Evolutionary conservation across 2,329 filamentous ascomycete species (phyloP).

Genomic region (Epichloe typhina): DNA sequence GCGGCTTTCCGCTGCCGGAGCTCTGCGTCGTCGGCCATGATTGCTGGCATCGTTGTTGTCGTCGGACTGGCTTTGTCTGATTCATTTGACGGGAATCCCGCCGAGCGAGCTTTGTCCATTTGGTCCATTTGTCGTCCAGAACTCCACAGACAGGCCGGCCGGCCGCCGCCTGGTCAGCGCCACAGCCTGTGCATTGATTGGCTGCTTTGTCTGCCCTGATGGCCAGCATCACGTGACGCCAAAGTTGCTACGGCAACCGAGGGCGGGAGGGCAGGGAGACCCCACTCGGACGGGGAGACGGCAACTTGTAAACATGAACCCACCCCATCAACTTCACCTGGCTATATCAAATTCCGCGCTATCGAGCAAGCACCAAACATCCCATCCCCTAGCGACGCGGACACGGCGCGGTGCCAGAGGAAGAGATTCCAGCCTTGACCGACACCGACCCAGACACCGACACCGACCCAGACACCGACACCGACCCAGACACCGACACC

Average conservation of each 20-base stretch:
- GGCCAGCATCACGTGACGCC: slow-evolving; percentile 10
- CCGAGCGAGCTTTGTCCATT: no score
- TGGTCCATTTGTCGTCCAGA: no score
- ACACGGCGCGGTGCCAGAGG: background rate
- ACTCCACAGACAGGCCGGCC: no score
- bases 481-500: slow-evolving; percentile 1
- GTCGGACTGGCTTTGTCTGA: background rate
- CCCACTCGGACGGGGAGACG: background rate
- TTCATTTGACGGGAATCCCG: no score
- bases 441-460: background rate
- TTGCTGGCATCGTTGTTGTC: background rate
- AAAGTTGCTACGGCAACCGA: slow-evolving; percentile 6
- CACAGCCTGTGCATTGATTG: no score
- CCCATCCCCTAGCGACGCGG: background rate
- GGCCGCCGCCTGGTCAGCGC: no score
- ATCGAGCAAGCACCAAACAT: background rate
- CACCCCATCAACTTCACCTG: background rate
- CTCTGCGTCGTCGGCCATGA: slow-evolving; percentile 25
- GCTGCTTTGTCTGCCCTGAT: background rate
- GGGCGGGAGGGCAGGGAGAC: background rate
- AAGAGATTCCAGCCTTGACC: background rate
- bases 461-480: slow-evolving; percentile 2
- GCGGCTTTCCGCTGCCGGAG: slow-evolving; percentile 31
- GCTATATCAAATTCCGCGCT: background rate
- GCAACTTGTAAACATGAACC: slow-evolving; percentile 8